phyloP scores from a whole-genome alignment of 2,329 filamentous ascomycete species.

The Xylariaceae sp. region DNA sequence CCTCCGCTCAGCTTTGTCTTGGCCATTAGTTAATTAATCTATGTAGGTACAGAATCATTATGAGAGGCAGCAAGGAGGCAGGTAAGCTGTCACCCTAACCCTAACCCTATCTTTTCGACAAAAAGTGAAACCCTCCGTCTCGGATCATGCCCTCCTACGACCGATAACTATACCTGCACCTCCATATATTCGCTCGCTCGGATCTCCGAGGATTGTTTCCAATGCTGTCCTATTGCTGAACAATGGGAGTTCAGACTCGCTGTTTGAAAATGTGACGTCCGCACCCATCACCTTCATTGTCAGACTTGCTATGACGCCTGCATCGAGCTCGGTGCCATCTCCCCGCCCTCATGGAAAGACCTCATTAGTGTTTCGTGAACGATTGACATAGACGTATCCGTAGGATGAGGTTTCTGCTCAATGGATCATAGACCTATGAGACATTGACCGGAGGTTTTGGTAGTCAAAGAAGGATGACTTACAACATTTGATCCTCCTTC shows the following conservation, averaged over 20 bases:
- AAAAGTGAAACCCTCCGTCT: background rate
- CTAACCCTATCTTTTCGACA: background rate
- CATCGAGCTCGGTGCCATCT: constrained; percentile 13
- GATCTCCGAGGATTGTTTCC: background rate
- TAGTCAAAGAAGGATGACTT: background rate
- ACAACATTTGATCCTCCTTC: constrained; percentile 26
- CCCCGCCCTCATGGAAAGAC: constrained; percentile 7
- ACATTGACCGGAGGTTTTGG: background rate
- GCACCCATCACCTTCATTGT: constrained; percentile 16
- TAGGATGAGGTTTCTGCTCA: no score
- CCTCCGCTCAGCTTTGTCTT: no score
- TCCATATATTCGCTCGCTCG: background rate
- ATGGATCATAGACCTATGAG: no score
- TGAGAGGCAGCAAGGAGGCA: no score
- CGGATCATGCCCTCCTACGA: background rate
- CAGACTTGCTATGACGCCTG: constrained; percentile 13
- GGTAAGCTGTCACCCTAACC: no score
- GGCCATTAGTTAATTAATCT: no score
- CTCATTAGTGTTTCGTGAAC: constrained; percentile 3
- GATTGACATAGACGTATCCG: background rate
- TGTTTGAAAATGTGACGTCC: constrained; percentile 13
- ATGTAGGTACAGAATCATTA: no score
- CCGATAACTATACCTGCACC: background rate
- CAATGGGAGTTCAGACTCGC: constrained; percentile 18
- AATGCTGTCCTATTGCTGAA: constrained; percentile 39